Percentiles rank a stretch among this genome's conserved stretches.
Evolutionary conservation across 2,329 filamentous ascomycete genomes (phyloP).

Genomic region (Aureobasidium lini): DNA sequence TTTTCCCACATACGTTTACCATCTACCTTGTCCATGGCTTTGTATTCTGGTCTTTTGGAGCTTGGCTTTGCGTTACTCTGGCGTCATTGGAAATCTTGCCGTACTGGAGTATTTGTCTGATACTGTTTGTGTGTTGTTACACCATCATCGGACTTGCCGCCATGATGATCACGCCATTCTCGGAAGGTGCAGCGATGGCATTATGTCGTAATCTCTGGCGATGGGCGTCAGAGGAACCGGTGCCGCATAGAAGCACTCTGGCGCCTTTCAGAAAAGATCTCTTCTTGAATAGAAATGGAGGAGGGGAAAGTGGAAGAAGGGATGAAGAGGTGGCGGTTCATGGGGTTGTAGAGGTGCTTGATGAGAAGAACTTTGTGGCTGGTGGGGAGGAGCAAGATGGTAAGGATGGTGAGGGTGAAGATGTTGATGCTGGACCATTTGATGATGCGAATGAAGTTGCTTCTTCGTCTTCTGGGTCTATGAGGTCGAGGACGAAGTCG

Average conservation of each 20-base stretch:
- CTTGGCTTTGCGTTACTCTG: conserved; percentile 30
- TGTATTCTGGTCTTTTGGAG: conserved; percentile 38
- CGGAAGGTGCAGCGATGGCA: not conserved
- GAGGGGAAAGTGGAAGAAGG: not conserved
- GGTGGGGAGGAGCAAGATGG: not conserved
- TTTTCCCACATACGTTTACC: conserved; percentile 45
- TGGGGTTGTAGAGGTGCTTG: not conserved
- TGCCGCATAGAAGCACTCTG: conserved; percentile 19
- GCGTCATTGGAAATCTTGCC: conserved; percentile 22
- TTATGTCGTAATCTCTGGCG: conserved; percentile 18
- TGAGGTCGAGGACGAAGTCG: not conserved
- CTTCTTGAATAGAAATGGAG: conserved; percentile 16
- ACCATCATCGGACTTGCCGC: conserved; percentile 16
- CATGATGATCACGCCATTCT: not conserved
- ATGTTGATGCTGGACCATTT: not conserved
- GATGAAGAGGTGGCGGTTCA: conserved; percentile 6
- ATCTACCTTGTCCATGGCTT: conserved; percentile 43
- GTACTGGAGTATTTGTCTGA: conserved; percentile 30
- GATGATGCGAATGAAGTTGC: not conserved
- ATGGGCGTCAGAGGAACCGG: conserved; percentile 21
- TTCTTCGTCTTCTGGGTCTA: not conserved
- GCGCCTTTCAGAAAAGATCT: conserved; percentile 21
- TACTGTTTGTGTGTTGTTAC: conserved; percentile 32
- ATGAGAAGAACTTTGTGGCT: not conserved
- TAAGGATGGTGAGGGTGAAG: not conserved